Evolutionary conservation across 352 stramenopile genomes (phyloP).

Genomic region (Globisporangium nodosum): DNA sequence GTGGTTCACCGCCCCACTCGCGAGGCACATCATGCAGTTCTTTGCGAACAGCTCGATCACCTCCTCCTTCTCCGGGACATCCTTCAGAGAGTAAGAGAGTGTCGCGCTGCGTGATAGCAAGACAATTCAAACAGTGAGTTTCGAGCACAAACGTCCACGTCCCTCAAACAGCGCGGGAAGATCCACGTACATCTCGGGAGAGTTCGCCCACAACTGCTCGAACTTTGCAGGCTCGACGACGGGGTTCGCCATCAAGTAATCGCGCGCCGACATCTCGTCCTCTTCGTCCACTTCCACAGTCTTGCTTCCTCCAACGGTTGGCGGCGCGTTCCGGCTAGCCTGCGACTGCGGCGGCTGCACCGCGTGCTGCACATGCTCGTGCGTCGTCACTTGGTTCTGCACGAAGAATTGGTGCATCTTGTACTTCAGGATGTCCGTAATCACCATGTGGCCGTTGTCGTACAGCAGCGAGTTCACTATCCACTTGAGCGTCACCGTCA

Average conservation of each 20-base stretch:
- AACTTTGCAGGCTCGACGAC: conserved; percentile 71
- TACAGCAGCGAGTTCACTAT: conserved; percentile 85
- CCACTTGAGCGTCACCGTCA: conserved; percentile 86
- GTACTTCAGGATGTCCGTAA: conserved; percentile 80
- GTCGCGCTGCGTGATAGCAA: conserved; percentile 28
- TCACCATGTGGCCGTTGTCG: conserved; percentile 76
- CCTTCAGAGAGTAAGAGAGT: conserved; percentile 39
- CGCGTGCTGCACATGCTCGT: conserved; percentile 10
- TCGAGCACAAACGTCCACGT: neutral
- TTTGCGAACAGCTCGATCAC: conserved; percentile 69
- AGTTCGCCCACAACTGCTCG: conserved; percentile 71
- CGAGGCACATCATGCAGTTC: conserved; percentile 73
- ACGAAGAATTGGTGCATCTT: conserved; percentile 58
- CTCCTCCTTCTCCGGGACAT: conserved; percentile 63
- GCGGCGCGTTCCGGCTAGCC: conserved; percentile 11
- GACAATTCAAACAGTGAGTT: too few species aligned
- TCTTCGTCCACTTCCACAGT: conserved; percentile 30
- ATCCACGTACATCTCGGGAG: conserved; percentile 63
- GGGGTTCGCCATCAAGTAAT: conserved; percentile 61
- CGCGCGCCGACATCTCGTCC: conserved; percentile 51
- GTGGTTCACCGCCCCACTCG: conserved; percentile 61
- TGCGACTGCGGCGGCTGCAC: conserved; percentile 8
- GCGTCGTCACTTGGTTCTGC: conserved; percentile 20
- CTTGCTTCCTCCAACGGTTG: conserved; percentile 5
- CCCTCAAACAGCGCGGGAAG: neutral